Percentiles rank a stretch among this genome's conserved stretches.
Evolutionary conservation across 208 protist species (phyloP).

Genomic region (Leishmania braziliensis): DNA sequence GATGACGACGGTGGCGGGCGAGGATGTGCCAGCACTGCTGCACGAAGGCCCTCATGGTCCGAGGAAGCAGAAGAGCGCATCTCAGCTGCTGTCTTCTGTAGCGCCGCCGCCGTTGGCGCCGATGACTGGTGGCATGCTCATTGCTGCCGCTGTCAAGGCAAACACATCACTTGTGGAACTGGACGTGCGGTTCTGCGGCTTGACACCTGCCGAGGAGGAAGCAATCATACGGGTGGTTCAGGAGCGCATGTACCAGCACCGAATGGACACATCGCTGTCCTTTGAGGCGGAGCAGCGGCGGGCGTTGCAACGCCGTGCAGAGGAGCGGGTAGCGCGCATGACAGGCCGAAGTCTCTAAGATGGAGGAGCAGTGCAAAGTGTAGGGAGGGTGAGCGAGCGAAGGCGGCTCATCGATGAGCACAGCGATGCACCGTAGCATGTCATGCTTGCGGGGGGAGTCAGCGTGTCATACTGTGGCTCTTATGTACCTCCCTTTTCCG

Average conservation of each 20-base stretch:
- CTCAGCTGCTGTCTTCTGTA: neutral
- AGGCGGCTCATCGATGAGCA: neutral
- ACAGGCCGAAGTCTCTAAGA: constrained; percentile 9
- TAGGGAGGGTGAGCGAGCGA: neutral
- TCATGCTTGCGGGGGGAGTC: neutral
- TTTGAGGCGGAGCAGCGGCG: constrained; percentile 31
- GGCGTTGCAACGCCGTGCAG: constrained; percentile 19
- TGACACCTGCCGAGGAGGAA: constrained; percentile 43
- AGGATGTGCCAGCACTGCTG: neutral
- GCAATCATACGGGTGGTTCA: constrained; percentile 52
- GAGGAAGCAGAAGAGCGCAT: neutral
- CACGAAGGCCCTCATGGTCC: neutral
- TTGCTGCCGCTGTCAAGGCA: constrained; percentile 45
- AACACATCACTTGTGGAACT: constrained; percentile 67
- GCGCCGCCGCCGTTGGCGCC: neutral
- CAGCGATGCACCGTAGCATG: neutral
- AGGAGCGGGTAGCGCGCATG: constrained; percentile 33
- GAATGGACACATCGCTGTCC: constrained; percentile 31
- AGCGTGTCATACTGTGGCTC: neutral
- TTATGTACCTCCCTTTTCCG: neutral
- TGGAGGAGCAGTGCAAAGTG: neutral
- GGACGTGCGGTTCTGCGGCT: constrained; percentile 64
- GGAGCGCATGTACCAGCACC: constrained; percentile 20
- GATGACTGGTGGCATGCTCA: constrained; percentile 38
- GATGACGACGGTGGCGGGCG: constrained; percentile 4